A percentile compares a stretch with the other conserved stretches of the same genome.
Evolutionary conservation across 768 basidiomycete species (phyloP).

Genomic region (Calocybe gangraenosa): DNA sequence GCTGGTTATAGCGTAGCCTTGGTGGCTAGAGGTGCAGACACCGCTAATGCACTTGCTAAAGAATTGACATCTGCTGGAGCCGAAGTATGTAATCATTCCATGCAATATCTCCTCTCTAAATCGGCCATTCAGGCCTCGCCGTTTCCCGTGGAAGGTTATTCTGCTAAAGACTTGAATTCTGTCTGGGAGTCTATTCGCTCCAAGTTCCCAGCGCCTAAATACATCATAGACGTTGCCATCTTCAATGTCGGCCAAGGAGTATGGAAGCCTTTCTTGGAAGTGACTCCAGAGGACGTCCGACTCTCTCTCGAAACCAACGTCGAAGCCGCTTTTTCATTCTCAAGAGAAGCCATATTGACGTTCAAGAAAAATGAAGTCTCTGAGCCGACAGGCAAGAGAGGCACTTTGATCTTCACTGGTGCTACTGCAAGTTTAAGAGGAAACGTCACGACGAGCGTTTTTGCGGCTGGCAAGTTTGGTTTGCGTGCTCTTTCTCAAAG

Average conservation of each 20-base stretch:
- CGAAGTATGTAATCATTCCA: neutral
- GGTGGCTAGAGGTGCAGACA: conserved; percentile 51
- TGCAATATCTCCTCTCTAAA: neutral
- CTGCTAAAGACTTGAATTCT: conserved; percentile 44
- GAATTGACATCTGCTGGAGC: conserved; percentile 2
- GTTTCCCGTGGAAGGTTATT: conserved; percentile 51
- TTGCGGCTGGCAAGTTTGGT: conserved; percentile 63
- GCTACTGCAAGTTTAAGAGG: conserved; percentile 70
- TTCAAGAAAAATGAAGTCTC: conserved; percentile 55
- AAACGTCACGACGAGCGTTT: conserved; percentile 54
- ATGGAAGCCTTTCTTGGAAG: conserved; percentile 65
- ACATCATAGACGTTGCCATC: conserved; percentile 54
- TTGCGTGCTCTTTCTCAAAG: conserved; percentile 61
- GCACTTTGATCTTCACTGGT: conserved; percentile 68
- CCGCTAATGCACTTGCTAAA: conserved; percentile 44
- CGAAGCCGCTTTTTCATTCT: conserved; percentile 58
- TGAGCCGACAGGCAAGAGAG: conserved; percentile 46
- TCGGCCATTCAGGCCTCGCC: conserved; percentile 42
- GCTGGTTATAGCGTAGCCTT: conserved; percentile 65
- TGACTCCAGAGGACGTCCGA: conserved; percentile 55
- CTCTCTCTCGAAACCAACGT: conserved; percentile 47
- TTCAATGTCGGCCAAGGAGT: conserved; percentile 57
- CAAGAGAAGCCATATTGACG: conserved; percentile 52
- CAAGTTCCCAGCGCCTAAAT: conserved; percentile 42
- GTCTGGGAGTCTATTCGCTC: conserved; percentile 44